These are phyloP conservation scores for Cunninghamia lanceolata DNA, from an alignment of 75 land plant genomes.

Conservation along the genomic window DNA sequence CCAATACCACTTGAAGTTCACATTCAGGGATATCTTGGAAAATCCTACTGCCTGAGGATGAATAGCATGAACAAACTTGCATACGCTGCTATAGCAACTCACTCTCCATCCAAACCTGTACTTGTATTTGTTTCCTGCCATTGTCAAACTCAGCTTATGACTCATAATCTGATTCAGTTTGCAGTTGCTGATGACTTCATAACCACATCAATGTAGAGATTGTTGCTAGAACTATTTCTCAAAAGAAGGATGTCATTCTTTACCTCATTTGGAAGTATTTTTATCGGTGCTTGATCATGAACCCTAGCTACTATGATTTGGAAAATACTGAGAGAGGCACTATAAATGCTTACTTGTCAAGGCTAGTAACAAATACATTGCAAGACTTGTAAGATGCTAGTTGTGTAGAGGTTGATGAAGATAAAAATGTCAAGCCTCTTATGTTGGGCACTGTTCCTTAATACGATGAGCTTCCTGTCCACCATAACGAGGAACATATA, in stretches of 20 bases:
- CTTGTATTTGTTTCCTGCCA: conserved; percentile 71
- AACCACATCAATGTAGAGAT: conserved; percentile 95
- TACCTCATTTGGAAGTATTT: conserved; percentile 94
- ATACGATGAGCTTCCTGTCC: conserved; percentile 96
- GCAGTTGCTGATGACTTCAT: conserved; percentile 97
- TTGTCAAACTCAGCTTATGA: too few species aligned
- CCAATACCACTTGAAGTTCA: too few species aligned
- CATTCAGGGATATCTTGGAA: too few species aligned
- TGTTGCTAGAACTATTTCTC: conserved; percentile 77
- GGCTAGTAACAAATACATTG: conserved; percentile 73
- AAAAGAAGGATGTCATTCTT: conserved; percentile 87
- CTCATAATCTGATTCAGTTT: too few species aligned
- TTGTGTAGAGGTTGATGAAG: too few species aligned
- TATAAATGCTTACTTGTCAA: conserved; percentile 73
- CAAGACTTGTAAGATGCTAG: too few species aligned
- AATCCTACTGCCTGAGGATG: too few species aligned
- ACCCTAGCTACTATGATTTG: conserved; percentile 90
- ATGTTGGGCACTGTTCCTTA: conserved; percentile 95
- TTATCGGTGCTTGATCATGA: conserved; percentile 79
- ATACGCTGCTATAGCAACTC: too few species aligned
- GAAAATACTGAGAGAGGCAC: conserved; percentile 58
- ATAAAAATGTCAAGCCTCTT: too few species aligned
- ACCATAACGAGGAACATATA: conserved; percentile 96
- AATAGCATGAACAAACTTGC: too few species aligned
- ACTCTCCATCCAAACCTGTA: too few species aligned